These are phyloP conservation scores for Brasenia schreberi DNA, from an alignment of 164 flowering plant genomes.

Conservation along the genomic window DNA sequence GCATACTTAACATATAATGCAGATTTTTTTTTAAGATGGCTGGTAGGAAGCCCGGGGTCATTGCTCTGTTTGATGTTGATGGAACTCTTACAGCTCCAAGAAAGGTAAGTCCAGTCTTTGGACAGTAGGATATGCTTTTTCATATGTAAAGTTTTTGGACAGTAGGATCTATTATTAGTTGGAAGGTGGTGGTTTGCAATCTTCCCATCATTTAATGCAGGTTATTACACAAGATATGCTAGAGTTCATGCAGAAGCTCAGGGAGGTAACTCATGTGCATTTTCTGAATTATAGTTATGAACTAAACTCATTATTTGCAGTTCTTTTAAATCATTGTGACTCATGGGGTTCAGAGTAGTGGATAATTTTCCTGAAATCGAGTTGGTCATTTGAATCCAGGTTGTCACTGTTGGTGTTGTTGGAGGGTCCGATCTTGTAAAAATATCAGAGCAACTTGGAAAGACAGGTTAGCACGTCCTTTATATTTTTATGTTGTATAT, in stretches of 20 bases:
- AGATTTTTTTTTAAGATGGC: constrained; percentile 36
- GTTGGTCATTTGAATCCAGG: constrained; percentile 25
- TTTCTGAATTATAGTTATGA: not conserved
- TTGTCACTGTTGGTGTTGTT: constrained; percentile 82
- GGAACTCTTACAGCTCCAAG: constrained; percentile 99
- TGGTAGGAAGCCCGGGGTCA: constrained; percentile 47
- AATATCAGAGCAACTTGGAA: constrained; percentile 96
- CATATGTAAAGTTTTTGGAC: too few relatives aligned
- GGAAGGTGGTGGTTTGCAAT: not conserved
- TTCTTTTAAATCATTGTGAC: not conserved
- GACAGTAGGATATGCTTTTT: too few relatives aligned
- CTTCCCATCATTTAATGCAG: constrained; percentile 20
- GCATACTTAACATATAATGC: not conserved
- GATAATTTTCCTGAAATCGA: not conserved
- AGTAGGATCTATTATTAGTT: not conserved
- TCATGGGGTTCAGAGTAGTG: too few relatives aligned
- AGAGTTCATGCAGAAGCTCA: constrained; percentile 57
- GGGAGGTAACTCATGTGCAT: constrained; percentile 42
- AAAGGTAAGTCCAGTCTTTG: constrained; percentile 35
- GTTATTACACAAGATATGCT: constrained; percentile 58
- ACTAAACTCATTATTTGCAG: too few relatives aligned
- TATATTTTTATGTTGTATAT: not conserved
- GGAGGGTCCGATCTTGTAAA: constrained; percentile 95
- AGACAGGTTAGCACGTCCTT: constrained; percentile 33
- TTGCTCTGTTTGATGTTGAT: constrained; percentile 96